Percentiles rank a stretch among this genome's conserved stretches.
Evolutionary conservation across 2,329 filamentous ascomycete genomes (phyloP).

Genomic region (Alternaria brassicae): DNA sequence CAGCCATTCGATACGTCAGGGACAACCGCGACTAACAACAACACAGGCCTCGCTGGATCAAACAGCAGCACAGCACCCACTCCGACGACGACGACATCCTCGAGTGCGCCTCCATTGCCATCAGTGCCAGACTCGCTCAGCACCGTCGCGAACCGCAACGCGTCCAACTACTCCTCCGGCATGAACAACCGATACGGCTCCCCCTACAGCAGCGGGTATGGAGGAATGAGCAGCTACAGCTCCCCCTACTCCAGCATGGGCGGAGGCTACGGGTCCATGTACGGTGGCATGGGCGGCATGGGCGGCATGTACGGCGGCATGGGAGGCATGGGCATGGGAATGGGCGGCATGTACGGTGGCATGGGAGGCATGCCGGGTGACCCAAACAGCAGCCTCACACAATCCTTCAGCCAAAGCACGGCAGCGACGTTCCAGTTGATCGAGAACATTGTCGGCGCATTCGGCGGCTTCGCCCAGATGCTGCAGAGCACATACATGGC

Average conservation of each 20-base stretch:
- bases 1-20: slow-evolving; percentile 20
- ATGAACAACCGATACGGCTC: slow-evolving; percentile 63
- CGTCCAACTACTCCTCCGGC: slow-evolving; percentile 75
- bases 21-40: slow-evolving; percentile 32
- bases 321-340: slow-evolving; percentile 48
- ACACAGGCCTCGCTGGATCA: slow-evolving; percentile 44
- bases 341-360: slow-evolving; percentile 59
- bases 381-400: slow-evolving; percentile 92
- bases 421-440: slow-evolving; percentile 98
- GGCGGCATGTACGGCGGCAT: slow-evolving; percentile 45
- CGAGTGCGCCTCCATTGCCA: slow-evolving; percentile 72
- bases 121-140: slow-evolving; percentile 80
- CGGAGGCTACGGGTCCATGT: slow-evolving; percentile 51
- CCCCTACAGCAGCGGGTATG: slow-evolving; percentile 56
- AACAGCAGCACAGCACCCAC: slow-evolving; percentile 54
- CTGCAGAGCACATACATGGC: slow-evolving; percentile 99
- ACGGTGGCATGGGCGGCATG: slow-evolving; percentile 52
- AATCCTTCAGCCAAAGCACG: slow-evolving; percentile 92
- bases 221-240: slow-evolving; percentile 62
- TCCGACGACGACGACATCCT: slow-evolving; percentile 48
- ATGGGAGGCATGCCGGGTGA: slow-evolving; percentile 56
- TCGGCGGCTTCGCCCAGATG: slow-evolving; percentile 98
- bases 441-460: slow-evolving; percentile 93
- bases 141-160: slow-evolving; percentile 84
- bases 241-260: slow-evolving; percentile 64